Evolutionary conservation across 2,329 filamentous ascomycete genomes (phyloP), one percentile per base, ranked within the genome.

Genomic region (Fusarium protoensiforme): DNA sequence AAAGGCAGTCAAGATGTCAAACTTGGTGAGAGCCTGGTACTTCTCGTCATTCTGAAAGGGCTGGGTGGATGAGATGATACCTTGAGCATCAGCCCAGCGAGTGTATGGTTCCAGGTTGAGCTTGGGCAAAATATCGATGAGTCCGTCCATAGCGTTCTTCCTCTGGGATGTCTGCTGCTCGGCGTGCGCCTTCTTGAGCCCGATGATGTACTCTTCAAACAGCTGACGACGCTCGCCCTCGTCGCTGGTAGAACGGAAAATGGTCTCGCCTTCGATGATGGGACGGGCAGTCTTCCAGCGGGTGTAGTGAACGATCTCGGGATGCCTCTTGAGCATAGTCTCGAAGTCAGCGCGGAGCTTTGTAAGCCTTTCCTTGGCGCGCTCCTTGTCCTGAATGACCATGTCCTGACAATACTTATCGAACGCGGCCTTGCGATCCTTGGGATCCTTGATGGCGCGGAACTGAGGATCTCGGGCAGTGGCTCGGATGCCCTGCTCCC

Each of bases 231-330:
- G 92, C 85, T 98, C 96, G 66, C 90, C 88, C 77, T 99, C 96
- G 80, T 96, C 90, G 76, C 93, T 93, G 48, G 95, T 96, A 33
- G 95, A 96, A 77, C 95, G 92, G 85, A 98, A 99, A 68, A 97
- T 96, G 56, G 94, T 96, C 86, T 99, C 96, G 58, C 93, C 93
- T 83, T 98, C 94, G 71, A 99, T 94, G 73, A 98, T 97, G 11
- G 95, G 94, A 58, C 94, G 92, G 61, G 96, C 96, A 18, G 94
- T 98, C 88, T 95, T 97, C 96, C 96, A 99, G 70, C 95, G 93
- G 46, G 96, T 98, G 83, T 97, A 98, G 82, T 98, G 91, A 83
- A 95, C 96, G 83, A 99, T 98, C 83, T 99, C 96, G 69, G 95
- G 95, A 82, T 99, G 96, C 75, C 95, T 95, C 84, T 93, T 94